Conservation (phyloP, 805 yeast genomes). For the Kodamaea jinghongensis region DNA sequence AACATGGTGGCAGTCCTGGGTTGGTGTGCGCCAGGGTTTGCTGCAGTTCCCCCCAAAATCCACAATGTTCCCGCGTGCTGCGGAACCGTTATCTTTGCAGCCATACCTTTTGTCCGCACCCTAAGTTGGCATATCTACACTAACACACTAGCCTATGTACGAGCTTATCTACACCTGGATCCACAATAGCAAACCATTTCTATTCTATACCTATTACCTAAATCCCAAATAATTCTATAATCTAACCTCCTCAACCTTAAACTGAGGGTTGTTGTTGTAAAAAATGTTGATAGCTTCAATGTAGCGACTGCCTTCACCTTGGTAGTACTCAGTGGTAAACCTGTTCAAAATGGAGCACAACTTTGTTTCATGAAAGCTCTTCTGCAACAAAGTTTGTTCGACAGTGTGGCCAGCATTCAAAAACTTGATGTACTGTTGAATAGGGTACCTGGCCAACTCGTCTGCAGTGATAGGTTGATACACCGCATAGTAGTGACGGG, state of each 20-base stretch:
- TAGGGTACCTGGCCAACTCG: constrained; percentile 21
- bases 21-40: too few species aligned
- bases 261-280: constrained; percentile 14
- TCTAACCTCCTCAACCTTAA: constrained; percentile 4
- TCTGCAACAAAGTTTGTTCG: constrained; percentile 16
- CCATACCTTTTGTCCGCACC: too few species aligned
- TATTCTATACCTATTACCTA: constrained; percentile 1
- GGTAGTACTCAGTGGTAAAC: constrained; percentile 18
- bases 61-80: too few species aligned
- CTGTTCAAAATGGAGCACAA: constrained; percentile 8
- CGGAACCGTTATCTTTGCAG: too few species aligned
- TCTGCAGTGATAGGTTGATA: constrained; percentile 28
- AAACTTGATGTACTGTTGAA: constrained; percentile 24
- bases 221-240: constrained; percentile 5
- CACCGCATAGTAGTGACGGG: constrained; percentile 46
- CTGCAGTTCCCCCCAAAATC: too few species aligned
- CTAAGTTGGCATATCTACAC: too few species aligned
- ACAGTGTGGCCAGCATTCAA: constrained; percentile 27
- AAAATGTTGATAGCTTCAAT: constrained; percentile 26
- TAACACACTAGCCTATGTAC: too few species aligned
- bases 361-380: constrained; percentile 16
- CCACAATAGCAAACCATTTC: not conserved
- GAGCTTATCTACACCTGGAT: not conserved
- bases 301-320: constrained; percentile 23
- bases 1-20: too few species aligned